Evolutionary conservation across 169 alveolate species (phyloP).

Genomic region (Perkinsus marinus): DNA sequence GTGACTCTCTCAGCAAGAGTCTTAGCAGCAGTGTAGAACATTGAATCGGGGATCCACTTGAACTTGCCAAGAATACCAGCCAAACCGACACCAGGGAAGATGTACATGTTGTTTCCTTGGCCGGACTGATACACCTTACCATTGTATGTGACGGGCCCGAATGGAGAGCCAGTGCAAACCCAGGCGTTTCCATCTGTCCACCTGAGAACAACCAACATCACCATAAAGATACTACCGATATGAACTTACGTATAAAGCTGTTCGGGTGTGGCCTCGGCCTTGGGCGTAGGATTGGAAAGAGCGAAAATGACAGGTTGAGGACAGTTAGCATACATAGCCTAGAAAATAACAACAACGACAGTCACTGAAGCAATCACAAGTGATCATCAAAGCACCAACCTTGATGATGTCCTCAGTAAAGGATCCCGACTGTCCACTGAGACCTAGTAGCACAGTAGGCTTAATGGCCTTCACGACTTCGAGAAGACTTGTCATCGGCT

Average conservation of each 20-base stretch:
- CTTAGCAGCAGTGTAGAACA: constrained; percentile 21
- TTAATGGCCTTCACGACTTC: constrained; percentile 16
- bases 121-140: constrained; percentile 12
- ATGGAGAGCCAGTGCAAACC: constrained; percentile 34
- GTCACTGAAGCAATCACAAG: too few species aligned
- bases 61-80: constrained; percentile 24
- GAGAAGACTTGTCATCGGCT: constrained; percentile 1
- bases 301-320: constrained; percentile 32
- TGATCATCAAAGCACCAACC: background rate
- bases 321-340: background rate
- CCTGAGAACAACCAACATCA: background rate
- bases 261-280: constrained; percentile 28
- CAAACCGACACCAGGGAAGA: constrained; percentile 38
- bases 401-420: constrained; percentile 18
- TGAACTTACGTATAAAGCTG: constrained; percentile 6
- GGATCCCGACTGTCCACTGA: constrained; percentile 25
- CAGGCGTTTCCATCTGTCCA: constrained; percentile 35
- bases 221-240: background rate
- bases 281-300: constrained; percentile 30
- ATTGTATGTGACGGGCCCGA: constrained; percentile 22
- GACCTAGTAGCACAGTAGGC: constrained; percentile 33
- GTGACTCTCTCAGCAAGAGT: constrained; percentile 8
- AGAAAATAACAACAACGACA: background rate
- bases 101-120: constrained; percentile 33
- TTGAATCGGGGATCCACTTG: constrained; percentile 16